A percentile compares a stretch with the other conserved stretches of the same genome.
Evolutionary conservation across 208 protist species (phyloP).

Genomic region (Trypanosoma brucei): DNA sequence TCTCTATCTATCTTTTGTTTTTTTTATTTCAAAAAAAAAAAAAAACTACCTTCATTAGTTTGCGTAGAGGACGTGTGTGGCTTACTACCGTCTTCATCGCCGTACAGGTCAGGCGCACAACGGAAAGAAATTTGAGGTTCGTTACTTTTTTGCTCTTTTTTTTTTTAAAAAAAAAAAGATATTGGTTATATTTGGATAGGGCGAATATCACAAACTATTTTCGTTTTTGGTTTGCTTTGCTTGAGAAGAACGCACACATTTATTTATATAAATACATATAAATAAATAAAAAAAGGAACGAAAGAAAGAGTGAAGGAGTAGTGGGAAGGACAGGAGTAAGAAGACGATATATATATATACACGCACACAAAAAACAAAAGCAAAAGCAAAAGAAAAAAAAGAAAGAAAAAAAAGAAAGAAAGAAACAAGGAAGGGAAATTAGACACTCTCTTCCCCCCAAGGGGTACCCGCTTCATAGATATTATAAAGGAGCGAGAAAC

Average conservation of each 20-base stretch:
- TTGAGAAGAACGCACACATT: too few species aligned
- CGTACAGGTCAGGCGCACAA: neutral
- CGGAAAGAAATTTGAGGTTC: neutral
- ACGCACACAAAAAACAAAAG: slow-evolving; percentile 1
- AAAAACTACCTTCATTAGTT: too few species aligned
- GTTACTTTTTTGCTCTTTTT: neutral
- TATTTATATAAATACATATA: too few species aligned
- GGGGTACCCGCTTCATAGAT: neutral
- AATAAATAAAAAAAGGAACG: too few species aligned
- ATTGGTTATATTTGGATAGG: neutral
- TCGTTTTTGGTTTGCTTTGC: too few species aligned
- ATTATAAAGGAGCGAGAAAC: neutral
- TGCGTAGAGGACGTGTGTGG: neutral
- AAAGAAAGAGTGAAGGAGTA: too few species aligned
- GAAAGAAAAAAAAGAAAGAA: slow-evolving; percentile 17
- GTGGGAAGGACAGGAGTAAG: too few species aligned
- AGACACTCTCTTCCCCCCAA: neutral
- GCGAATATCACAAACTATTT: too few species aligned
- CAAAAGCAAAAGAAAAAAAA: slow-evolving; percentile 2
- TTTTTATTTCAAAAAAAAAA: too few species aligned
- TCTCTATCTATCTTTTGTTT: too few species aligned
- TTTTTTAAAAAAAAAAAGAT: slow-evolving; percentile 10
- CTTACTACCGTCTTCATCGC: neutral
- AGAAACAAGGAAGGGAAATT: slow-evolving; percentile 11
- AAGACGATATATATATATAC: too few species aligned